Evolutionary conservation across 2,329 filamentous ascomycete species (phyloP).

Genomic region (Exophiala alcalophila): DNA sequence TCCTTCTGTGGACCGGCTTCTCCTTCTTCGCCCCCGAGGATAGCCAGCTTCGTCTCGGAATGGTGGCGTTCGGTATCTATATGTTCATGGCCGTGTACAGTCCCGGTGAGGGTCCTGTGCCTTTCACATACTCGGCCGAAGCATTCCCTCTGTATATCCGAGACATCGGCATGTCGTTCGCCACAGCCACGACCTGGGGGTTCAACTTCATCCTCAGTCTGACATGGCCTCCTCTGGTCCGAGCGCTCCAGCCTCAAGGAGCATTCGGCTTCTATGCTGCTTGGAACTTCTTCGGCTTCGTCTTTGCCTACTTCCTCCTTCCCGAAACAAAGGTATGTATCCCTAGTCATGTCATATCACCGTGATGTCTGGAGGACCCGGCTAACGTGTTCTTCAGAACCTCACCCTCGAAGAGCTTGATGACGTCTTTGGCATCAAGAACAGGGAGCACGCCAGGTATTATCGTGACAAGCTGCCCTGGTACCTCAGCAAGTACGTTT

Average conservation of each 20-base stretch:
- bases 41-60: constrained; percentile 37
- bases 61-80: constrained; percentile 42
- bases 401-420: constrained; percentile 59
- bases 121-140: constrained; percentile 64
- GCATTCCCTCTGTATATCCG: constrained; percentile 61
- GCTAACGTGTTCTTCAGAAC: too few relatives aligned
- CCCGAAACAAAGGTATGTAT: constrained; percentile 46
- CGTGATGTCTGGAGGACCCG: too few relatives aligned
- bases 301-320: constrained; percentile 52
- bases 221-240: constrained; percentile 51
- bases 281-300: constrained; percentile 50
- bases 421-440: constrained; percentile 42
- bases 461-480: too few relatives aligned
- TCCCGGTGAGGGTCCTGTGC: constrained; percentile 59
- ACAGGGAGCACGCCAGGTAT: too few relatives aligned
- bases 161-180: constrained; percentile 59
- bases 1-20: constrained; percentile 49
- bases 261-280: constrained; percentile 58
- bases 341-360: constrained; percentile 6
- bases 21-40: constrained; percentile 48
- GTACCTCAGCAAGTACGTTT: too few relatives aligned
- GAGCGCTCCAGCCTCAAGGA: constrained; percentile 51
- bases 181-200: constrained; percentile 54
- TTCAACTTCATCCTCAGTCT: constrained; percentile 55
- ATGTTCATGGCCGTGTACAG: constrained; percentile 48